Evolutionary conservation across 805 yeast genomes (phyloP).

Genomic region (Metschnikowia continentalis): DNA sequence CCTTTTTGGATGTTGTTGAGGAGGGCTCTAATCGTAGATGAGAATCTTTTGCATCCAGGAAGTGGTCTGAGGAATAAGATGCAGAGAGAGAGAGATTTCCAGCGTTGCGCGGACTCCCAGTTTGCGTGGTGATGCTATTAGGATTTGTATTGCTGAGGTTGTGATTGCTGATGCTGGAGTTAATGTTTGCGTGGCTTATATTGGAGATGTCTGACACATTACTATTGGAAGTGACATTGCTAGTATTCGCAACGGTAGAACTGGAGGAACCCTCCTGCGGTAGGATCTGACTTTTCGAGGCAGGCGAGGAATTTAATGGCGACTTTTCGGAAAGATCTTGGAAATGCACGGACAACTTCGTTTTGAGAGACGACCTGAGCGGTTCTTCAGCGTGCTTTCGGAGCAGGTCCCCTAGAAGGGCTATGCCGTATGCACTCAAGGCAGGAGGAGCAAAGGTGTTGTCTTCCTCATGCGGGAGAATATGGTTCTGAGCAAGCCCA

Average conservation of each 20-base stretch:
- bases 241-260: neutral
- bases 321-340: neutral
- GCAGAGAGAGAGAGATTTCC: neutral
- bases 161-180: slow-evolving; percentile 5
- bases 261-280: slow-evolving; percentile 1
- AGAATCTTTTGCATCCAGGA: neutral
- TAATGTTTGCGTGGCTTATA: slow-evolving; percentile 2
- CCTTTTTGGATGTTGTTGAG: neutral
- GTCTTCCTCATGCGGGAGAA: slow-evolving; percentile 37
- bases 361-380: slow-evolving; percentile 19
- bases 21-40: neutral
- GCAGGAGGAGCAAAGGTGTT: slow-evolving; percentile 56
- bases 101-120: slow-evolving; percentile 1
- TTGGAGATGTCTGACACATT: neutral
- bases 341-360: slow-evolving; percentile 34
- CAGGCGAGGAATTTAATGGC: neutral
- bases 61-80: neutral
- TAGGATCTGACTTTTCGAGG: neutral
- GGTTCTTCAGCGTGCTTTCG: slow-evolving; percentile 12
- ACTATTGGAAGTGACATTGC: neutral
- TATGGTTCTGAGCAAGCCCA: neutral
- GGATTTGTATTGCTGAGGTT: neutral
- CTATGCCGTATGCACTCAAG: slow-evolving; percentile 54
- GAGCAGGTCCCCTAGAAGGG: slow-evolving; percentile 37
- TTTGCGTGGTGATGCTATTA: neutral